phyloP scores from a whole-genome alignment of 805 yeast genomes.

The Komagataella populi region DNA sequence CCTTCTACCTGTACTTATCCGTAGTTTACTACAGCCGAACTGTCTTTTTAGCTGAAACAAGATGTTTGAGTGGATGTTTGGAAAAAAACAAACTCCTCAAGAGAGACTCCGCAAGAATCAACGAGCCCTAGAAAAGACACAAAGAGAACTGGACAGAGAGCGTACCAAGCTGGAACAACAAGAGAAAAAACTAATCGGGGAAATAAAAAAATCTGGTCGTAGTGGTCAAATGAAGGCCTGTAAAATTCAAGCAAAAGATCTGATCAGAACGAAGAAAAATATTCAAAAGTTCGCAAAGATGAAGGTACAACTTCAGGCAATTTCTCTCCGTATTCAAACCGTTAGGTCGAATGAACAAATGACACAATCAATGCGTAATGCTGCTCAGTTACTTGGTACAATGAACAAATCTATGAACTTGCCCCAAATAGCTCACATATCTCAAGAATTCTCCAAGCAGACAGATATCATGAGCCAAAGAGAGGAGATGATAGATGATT shows the following conservation, averaged over 20 bases:
- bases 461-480: slow-evolving; percentile 97
- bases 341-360: slow-evolving; percentile 91
- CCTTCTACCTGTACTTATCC: too few relatives aligned
- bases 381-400: slow-evolving; percentile 69
- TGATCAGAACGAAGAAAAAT: slow-evolving; percentile 75
- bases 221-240: slow-evolving; percentile 81
- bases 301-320: slow-evolving; percentile 94
- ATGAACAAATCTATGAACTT: slow-evolving; percentile 87
- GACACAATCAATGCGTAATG: slow-evolving; percentile 91
- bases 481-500: slow-evolving; percentile 98
- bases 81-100: slow-evolving; percentile 86
- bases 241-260: slow-evolving; percentile 90
- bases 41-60: neutral
- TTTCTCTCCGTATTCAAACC: slow-evolving; percentile 80
- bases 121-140: slow-evolving; percentile 87
- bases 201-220: slow-evolving; percentile 86
- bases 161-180: slow-evolving; percentile 76
- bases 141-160: slow-evolving; percentile 85
- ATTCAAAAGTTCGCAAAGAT: slow-evolving; percentile 81
- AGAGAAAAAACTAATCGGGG: slow-evolving; percentile 75
- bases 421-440: slow-evolving; percentile 77
- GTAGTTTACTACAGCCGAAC: neutral
- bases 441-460: slow-evolving; percentile 91
- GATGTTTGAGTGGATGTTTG: slow-evolving; percentile 88
- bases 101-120: slow-evolving; percentile 92